Percentiles rank a stretch among this genome's conserved stretches.
phyloP scores from a whole-genome alignment of 2,329 filamentous ascomycete genomes.

The Apiospora pterosperma region DNA sequence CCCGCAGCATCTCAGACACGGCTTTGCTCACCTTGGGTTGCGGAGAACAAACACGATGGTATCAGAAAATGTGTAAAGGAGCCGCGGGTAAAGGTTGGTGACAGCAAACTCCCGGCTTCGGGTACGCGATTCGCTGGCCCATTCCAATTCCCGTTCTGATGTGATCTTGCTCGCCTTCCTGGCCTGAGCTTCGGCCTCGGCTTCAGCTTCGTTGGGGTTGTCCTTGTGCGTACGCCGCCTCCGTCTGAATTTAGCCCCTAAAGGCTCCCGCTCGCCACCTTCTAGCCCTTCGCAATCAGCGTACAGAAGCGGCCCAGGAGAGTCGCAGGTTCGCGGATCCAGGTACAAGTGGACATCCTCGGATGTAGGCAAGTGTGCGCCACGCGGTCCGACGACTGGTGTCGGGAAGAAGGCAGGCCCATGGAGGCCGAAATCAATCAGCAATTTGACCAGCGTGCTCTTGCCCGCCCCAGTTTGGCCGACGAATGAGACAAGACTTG shows the following conservation, averaged over 20 bases:
- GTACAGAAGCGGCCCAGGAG: constrained; percentile 36
- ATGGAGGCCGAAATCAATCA: constrained; percentile 30
- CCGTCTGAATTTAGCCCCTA: constrained; percentile 12
- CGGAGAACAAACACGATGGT: constrained; percentile 36
- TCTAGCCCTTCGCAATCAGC: constrained; percentile 48
- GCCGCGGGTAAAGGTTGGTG: constrained; percentile 32
- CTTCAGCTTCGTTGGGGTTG: not conserved
- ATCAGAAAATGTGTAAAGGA: constrained; percentile 39
- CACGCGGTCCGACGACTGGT: constrained; percentile 33
- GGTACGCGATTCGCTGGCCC: constrained; percentile 21
- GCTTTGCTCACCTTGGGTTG: constrained; percentile 26
- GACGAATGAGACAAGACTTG: constrained; percentile 34
- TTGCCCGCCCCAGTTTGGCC: constrained; percentile 40
- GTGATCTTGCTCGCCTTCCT: constrained; percentile 6
- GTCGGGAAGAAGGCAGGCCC: constrained; percentile 24
- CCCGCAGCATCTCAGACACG: not conserved
- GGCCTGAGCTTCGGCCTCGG: not conserved
- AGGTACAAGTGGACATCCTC: constrained; percentile 45
- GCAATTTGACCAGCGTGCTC: constrained; percentile 40
- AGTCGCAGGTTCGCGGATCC: constrained; percentile 35
- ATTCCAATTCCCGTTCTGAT: constrained; percentile 12
- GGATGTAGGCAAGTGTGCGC: constrained; percentile 36
- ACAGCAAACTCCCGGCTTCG: constrained; percentile 30
- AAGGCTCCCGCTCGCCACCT: constrained; percentile 33
- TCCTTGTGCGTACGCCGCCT: constrained; percentile 1